Percentiles rank a stretch among this genome's conserved stretches.
Conservation (phyloP, 306 rosid genomes). For the Quercus suber region DNA sequence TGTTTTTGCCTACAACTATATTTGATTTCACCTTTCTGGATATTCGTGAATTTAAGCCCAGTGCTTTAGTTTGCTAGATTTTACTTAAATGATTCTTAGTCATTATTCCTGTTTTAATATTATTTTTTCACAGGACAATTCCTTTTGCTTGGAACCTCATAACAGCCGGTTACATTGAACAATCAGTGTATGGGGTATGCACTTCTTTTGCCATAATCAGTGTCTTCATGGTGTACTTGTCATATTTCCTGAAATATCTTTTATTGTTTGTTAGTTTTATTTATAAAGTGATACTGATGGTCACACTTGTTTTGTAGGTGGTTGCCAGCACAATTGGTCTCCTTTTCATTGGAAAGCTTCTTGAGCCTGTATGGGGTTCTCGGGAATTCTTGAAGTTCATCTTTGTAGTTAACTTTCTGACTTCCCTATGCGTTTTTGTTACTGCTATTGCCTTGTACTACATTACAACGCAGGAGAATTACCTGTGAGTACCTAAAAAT, state of each 20-base stretch:
- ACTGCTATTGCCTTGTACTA: conserved; percentile 87
- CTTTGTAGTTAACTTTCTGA: conserved; percentile 72
- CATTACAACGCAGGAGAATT: conserved; percentile 63
- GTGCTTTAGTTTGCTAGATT: neutral
- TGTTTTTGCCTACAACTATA: neutral
- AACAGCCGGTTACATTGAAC: conserved; percentile 83
- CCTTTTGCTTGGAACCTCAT: conserved; percentile 94
- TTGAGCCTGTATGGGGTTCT: conserved; percentile 94
- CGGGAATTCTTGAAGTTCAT: conserved; percentile 90
- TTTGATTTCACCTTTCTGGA: neutral
- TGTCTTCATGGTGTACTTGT: neutral
- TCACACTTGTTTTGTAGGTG: conserved; percentile 45
- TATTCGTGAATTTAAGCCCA: neutral
- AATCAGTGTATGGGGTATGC: conserved; percentile 72
- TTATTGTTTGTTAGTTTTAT: neutral
- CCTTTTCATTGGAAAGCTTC: conserved; percentile 82
- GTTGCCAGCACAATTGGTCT: conserved; percentile 64
- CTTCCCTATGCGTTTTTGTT: conserved; percentile 71
- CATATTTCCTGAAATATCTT: conserved; percentile 2
- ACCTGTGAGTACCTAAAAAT: conserved; percentile 64
- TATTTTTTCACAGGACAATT: conserved; percentile 62
- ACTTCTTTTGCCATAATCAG: conserved; percentile 1
- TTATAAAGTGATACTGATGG: neutral
- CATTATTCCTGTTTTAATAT: conserved; percentile 3
- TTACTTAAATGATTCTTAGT: conserved; percentile 2